Base-by-base conservation (phyloP, 306 rosid species). In the Quercus robur region DNA sequence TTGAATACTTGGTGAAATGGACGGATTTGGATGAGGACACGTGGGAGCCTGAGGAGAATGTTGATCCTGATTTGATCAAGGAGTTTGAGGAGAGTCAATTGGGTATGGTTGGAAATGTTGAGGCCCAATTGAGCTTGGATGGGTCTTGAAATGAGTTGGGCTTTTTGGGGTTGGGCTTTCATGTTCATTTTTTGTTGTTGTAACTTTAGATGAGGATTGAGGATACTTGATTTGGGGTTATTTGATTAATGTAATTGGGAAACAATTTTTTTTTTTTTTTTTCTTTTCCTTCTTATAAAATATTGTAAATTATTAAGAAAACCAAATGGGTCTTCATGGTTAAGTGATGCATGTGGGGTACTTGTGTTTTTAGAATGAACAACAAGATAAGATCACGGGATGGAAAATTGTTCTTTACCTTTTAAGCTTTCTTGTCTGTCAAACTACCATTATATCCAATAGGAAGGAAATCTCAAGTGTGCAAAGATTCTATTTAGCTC, bases 41-140 rank as follows among this genome's bases (percentile, higher is more conserved):
- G 4, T 94, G 98, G 98, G 98, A 94, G 87, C 97, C 97, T 10
- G 81, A 82, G 82, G 91, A 81, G 25, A 94, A 92, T 71, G 98
- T 94, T 18, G 98, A 91, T 78, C 80, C 85, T 19, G 86, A 89
- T 56, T 85, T 94, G 63, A 70, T 94, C 4, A 81, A 52, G 19
- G 80, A 81, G 7, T 94, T 87, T 15, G 89, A 88, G 56, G 58
- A 44, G 56, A 76, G 28, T 31, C 80, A 72, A 19, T 68, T 49
- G 17, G 54, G 15, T 10, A 80, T 3, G 68, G 6, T 26, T 17
- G 6, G 62, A 49, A 49, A 83, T 11, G 83, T 68, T 31, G 84
- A 77, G 61, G 67, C 81, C 59, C 63, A 67, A 77, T 57, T 79
- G 73, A 81, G 75, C 71, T 41, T 51, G 5, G 85, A 80, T 80